These are phyloP conservation scores for Penicillium ucsense DNA, from an alignment of 495 filamentous ascomycete genomes.

Conservation along the genomic window DNA sequence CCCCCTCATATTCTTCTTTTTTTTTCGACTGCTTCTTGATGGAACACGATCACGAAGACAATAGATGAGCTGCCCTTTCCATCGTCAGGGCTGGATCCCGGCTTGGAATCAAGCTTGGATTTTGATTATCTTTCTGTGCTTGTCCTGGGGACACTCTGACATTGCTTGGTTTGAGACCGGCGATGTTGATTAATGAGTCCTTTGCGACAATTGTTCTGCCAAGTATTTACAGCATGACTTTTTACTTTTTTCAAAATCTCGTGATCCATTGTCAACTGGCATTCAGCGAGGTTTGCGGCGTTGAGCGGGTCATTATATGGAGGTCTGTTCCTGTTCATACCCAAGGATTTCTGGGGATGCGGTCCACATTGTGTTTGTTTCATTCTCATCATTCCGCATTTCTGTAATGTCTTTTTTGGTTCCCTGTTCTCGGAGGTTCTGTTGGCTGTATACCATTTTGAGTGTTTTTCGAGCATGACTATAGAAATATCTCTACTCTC, in stretches of 20 bases:
- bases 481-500: conserved; percentile 35
- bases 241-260: conserved; percentile 10
- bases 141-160: conserved; percentile 14
- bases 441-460: conserved; percentile 26
- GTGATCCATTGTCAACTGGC: conserved; percentile 9
- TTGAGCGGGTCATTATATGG: background rate
- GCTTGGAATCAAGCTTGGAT: conserved; percentile 8
- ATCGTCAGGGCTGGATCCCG: conserved; percentile 33
- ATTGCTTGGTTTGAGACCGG: background rate
- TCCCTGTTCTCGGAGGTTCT: no score
- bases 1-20: background rate
- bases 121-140: conserved; percentile 17
- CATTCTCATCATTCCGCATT: no score
- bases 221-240: background rate
- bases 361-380: no score
- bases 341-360: no score
- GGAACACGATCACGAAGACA: background rate
- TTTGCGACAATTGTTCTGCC: background rate
- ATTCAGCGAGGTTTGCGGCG: conserved; percentile 20
- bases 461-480: conserved; percentile 6
- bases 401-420: no score
- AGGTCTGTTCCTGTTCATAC: no score
- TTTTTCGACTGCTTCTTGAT: conserved; percentile 6
- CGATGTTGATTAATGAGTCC: conserved; percentile 4
- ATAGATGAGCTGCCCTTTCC: background rate